Evolutionary conservation across 2,329 filamentous ascomycete genomes (phyloP).

Genomic region (Colletotrichum chlorophyti): DNA sequence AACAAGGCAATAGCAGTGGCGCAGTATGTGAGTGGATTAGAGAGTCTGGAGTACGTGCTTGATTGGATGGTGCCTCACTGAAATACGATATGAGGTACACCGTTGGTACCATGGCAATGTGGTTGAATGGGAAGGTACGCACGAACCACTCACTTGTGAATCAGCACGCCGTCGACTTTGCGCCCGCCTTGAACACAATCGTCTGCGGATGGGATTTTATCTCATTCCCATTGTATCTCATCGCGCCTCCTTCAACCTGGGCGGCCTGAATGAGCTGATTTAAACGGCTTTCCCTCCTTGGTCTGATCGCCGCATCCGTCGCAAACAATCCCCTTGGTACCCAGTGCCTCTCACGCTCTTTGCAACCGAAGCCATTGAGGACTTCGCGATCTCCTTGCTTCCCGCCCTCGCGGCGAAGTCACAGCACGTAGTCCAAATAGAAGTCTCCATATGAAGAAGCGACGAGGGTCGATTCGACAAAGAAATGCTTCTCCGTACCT

Average conservation of each 20-base stretch:
- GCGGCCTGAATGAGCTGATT: background rate
- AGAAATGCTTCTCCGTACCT: slow-evolving; percentile 9
- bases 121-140: no score
- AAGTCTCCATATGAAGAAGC: slow-evolving; percentile 20
- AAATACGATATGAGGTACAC: no score
- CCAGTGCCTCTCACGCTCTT: background rate
- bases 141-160: background rate
- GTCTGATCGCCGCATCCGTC: background rate
- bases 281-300: slow-evolving; percentile 14
- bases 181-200: background rate
- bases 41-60: no score
- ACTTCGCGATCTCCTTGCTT: slow-evolving; percentile 7
- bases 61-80: no score
- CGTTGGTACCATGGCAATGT: no score
- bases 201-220: slow-evolving; percentile 2
- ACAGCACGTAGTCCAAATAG: slow-evolving; percentile 7
- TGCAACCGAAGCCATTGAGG: background rate
- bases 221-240: slow-evolving; percentile 7
- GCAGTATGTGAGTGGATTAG: no score
- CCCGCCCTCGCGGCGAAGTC: background rate
- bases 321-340: slow-evolving; percentile 13
- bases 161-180: background rate
- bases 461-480: slow-evolving; percentile 16
- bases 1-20: no score
- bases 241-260: slow-evolving; percentile 4